Evolutionary conservation across 208 protist genomes (phyloP), one percentile per base, ranked within the genome.

Genomic region (Leishmania mexicana): DNA sequence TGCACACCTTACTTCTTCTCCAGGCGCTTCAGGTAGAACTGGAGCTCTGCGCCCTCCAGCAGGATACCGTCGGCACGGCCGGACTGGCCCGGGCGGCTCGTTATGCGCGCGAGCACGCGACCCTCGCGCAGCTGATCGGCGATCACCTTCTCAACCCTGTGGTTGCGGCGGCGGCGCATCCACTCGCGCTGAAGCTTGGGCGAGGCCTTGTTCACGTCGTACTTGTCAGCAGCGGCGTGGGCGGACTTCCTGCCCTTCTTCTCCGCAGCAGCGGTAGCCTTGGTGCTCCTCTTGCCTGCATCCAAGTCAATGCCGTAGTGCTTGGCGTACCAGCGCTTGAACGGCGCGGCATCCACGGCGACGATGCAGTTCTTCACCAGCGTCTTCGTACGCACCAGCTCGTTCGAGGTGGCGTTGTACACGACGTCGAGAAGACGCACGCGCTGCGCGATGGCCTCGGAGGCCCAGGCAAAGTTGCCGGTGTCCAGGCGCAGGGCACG

Each of bases 321-420:
- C 86, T 99, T 93, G 87, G 99, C 96, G 87, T 99, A 99, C 97
- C 97, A 99, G 88, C 98, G 91, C 82, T 97, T 97, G 98, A 99
- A 99, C 60, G 99, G 99, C 62, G 98, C 93, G 35, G 99, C 96
- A 87, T 99, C 99, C 80, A 99, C 92, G 81, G 98, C 87, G 54
- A 99, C 95, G 86, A 99, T 99, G 86, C 94, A 93, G 92, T 94
- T 96, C 98, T 99, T 99, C 76, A 99, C 99, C 28, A 99, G 95
- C 72, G 99, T 99, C 94, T 99, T 99, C 67, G 99, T 99, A 86
- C 99, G 98, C 64, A 99, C 99, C 53, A 99, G 96, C 96, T 99
- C 99, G 96, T 99, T 99, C 89, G 98, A 99, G 24, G 99, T 98
- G 64, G 99, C 98, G 92, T 99, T 99, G 98, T 99, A 99, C 71